Evolutionary conservation across 1,284 basidiomycete species (phyloP).

Genomic region (Phlebopus sp.): DNA sequence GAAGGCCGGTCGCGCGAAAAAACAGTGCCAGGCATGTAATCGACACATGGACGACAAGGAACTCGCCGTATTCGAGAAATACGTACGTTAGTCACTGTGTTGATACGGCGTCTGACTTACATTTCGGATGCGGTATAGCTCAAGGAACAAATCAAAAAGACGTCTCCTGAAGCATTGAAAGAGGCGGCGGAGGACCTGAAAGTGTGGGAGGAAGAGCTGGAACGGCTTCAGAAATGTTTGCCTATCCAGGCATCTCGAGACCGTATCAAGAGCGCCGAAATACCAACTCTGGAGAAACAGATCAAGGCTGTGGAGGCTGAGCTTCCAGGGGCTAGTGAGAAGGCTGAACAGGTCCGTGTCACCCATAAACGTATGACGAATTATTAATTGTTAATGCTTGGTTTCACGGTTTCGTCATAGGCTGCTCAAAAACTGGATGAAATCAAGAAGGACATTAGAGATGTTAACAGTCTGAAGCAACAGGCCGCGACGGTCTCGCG

Average conservation of each 20-base stretch:
- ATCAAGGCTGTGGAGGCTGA: slow-evolving; percentile 56
- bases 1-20: slow-evolving; percentile 57
- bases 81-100: slow-evolving; percentile 41
- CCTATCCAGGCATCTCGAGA: slow-evolving; percentile 52
- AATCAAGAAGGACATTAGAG: slow-evolving; percentile 55
- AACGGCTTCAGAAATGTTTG: slow-evolving; percentile 54
- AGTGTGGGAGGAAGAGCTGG: slow-evolving; percentile 62
- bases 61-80: slow-evolving; percentile 60
- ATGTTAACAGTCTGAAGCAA: slow-evolving; percentile 64
- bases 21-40: slow-evolving; percentile 77
- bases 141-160: slow-evolving; percentile 52
- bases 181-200: slow-evolving; percentile 44
- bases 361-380: neutral
- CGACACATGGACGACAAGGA: slow-evolving; percentile 68
- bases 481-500: slow-evolving; percentile 63
- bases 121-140: slow-evolving; percentile 37
- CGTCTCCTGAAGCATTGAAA: slow-evolving; percentile 39
- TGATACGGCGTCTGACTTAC: slow-evolving; percentile 1
- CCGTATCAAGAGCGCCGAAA: slow-evolving; percentile 56
- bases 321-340: slow-evolving; percentile 47
- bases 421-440: slow-evolving; percentile 44
- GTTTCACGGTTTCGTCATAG: slow-evolving; percentile 32
- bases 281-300: slow-evolving; percentile 66
- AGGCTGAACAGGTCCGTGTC: slow-evolving; percentile 55
- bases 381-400: neutral